Conservation (phyloP, 2,329 filamentous ascomycete genomes). For the Fusarium concolor region DNA sequence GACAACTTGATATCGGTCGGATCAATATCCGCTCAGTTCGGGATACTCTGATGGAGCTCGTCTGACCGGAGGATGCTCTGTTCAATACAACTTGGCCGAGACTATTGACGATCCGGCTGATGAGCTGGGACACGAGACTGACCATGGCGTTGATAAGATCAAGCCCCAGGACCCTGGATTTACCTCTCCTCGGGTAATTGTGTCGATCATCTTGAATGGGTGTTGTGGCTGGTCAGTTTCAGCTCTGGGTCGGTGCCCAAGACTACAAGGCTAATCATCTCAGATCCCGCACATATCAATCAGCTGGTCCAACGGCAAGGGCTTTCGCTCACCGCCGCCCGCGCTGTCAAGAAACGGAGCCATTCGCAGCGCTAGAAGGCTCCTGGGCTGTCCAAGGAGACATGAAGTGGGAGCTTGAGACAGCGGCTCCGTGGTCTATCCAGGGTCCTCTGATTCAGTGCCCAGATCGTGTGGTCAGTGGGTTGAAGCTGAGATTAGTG, state of each 20-base stretch:
- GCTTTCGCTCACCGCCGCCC: constrained; percentile 24
- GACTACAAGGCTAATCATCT: constrained; percentile 23
- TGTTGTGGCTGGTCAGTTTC: constrained; percentile 20
- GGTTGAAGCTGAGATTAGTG: constrained; percentile 15
- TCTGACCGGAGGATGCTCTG: not conserved
- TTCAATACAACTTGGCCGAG: constrained; percentile 8
- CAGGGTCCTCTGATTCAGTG: constrained; percentile 25
- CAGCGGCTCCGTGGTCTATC: constrained; percentile 26
- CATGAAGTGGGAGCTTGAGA: constrained; percentile 26
- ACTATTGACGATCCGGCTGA: constrained; percentile 21
- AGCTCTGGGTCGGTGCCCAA: constrained; percentile 23
- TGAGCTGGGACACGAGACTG: constrained; percentile 24
- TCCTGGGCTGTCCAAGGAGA: constrained; percentile 1
- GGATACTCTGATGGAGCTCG: not conserved
- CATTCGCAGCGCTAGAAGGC: constrained; percentile 20
- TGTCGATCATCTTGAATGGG: constrained; percentile 37
- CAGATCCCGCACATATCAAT: constrained; percentile 10
- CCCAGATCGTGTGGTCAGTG: constrained; percentile 7
- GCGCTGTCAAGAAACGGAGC: constrained; percentile 11
- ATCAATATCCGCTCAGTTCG: not conserved
- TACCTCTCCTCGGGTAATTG: constrained; percentile 18
- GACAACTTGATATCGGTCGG: constrained; percentile 3
- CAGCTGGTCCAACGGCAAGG: constrained; percentile 12
- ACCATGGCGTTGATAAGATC: constrained; percentile 32
- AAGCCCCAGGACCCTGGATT: constrained; percentile 39